phyloP scores from a whole-genome alignment of 805 yeast species.

The Lipomyces japonicus region DNA sequence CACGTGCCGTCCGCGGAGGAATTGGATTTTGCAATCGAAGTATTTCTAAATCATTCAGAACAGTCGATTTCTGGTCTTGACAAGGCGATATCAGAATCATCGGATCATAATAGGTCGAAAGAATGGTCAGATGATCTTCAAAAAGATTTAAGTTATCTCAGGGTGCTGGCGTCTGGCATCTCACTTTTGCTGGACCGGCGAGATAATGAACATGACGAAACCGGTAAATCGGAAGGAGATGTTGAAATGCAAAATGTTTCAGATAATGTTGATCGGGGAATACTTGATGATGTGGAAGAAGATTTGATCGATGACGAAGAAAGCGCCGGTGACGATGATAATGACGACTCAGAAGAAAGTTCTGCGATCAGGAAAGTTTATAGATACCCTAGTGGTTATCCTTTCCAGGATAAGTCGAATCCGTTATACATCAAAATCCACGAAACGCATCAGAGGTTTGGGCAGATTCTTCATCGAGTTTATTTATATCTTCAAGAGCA shows the following conservation, averaged over 20 bases:
- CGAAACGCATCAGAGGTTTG: slow-evolving; percentile 55
- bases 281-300: slow-evolving; percentile 33
- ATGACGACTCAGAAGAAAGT: slow-evolving; percentile 28
- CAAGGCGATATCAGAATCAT: slow-evolving; percentile 40
- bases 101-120: slow-evolving; percentile 10
- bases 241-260: neutral
- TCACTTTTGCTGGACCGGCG: slow-evolving; percentile 72
- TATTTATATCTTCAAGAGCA: slow-evolving; percentile 46
- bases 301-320: slow-evolving; percentile 4
- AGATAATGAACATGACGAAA: slow-evolving; percentile 15
- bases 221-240: neutral
- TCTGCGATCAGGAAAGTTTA: slow-evolving; percentile 49
- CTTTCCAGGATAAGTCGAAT: slow-evolving; percentile 53
- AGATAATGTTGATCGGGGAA: neutral
- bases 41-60: slow-evolving; percentile 50
- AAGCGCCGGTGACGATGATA: slow-evolving; percentile 32
- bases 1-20: slow-evolving; percentile 60
- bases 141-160: slow-evolving; percentile 53
- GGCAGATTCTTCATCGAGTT: slow-evolving; percentile 59
- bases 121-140: slow-evolving; percentile 50
- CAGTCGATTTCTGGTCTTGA: slow-evolving; percentile 25
- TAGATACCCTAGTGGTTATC: slow-evolving; percentile 61
- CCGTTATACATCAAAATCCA: slow-evolving; percentile 53
- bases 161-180: slow-evolving; percentile 64
- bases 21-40: slow-evolving; percentile 55